Conservation (phyloP, 495 filamentous ascomycete genomes). For the Lasiosphaeria hispida region DNA sequence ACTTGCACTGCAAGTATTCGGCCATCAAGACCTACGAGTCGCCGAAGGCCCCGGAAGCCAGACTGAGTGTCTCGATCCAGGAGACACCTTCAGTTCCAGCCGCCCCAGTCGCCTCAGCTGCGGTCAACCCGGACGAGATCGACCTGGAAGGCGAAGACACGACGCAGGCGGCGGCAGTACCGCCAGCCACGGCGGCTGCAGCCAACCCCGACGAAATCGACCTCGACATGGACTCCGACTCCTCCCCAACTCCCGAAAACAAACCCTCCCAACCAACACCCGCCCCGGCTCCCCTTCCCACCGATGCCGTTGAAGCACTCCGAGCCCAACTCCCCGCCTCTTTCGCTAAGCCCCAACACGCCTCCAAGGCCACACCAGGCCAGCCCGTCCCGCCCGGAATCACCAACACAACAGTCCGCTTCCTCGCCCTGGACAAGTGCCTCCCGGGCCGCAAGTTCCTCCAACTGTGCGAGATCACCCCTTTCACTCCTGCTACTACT, state of each 20-base stretch:
- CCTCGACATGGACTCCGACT: slow-evolving; percentile 52
- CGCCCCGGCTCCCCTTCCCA: neutral
- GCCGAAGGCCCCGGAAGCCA: slow-evolving; percentile 22
- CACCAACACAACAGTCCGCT: slow-evolving; percentile 71
- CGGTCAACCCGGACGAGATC: slow-evolving; percentile 16
- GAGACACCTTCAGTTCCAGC: slow-evolving; percentile 3
- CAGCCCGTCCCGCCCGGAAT: slow-evolving; percentile 53
- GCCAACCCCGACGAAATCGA: slow-evolving; percentile 55
- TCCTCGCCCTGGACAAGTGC: slow-evolving; percentile 89
- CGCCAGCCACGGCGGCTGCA: neutral
- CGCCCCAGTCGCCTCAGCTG: neutral
- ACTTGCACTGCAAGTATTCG: slow-evolving; percentile 82
- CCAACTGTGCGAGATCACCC: slow-evolving; percentile 63
- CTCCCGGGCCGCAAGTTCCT: slow-evolving; percentile 75
- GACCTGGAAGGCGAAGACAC: slow-evolving; percentile 18
- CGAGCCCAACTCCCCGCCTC: slow-evolving; percentile 65
- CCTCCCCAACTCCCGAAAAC: neutral
- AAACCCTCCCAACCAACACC: slow-evolving; percentile 3
- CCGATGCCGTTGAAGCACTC: slow-evolving; percentile 51
- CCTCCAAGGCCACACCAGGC: slow-evolving; percentile 36
- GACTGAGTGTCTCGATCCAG: neutral
- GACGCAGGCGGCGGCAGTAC: neutral
- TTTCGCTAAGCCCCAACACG: slow-evolving; percentile 47
- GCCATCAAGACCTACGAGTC: slow-evolving; percentile 65
- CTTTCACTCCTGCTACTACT: slow-evolving; percentile 35